phyloP scores from a whole-genome alignment of 768 basidiomycete species.

The Clitopilus hobsonii region DNA sequence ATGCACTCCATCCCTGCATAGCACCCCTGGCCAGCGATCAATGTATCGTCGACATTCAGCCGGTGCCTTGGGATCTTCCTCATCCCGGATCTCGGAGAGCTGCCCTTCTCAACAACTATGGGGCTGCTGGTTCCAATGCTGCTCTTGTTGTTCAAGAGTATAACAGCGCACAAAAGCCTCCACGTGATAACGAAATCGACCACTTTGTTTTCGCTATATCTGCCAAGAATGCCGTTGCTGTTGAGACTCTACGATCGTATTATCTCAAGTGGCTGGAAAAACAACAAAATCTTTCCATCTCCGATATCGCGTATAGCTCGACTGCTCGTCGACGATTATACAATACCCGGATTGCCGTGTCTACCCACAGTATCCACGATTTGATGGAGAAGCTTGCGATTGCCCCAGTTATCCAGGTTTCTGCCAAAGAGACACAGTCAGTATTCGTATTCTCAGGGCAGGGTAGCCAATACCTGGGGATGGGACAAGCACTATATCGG shows the following conservation, averaged over 20 bases:
- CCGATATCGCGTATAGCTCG: conserved; percentile 61
- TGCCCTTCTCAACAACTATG: conserved; percentile 71
- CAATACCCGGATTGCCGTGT: conserved; percentile 45
- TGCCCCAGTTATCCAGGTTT: conserved; percentile 25
- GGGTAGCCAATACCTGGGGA: conserved; percentile 61
- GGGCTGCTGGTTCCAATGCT: conserved; percentile 69
- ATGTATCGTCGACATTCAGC: conserved; percentile 39
- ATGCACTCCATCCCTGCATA: conserved; percentile 54
- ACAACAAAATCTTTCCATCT: conserved; percentile 20
- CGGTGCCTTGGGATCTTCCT: conserved; percentile 37
- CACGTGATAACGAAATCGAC: not conserved
- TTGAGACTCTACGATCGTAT: conserved; percentile 41
- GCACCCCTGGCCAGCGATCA: conserved; percentile 40
- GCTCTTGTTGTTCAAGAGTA: conserved; percentile 58
- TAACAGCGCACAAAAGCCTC: not conserved
- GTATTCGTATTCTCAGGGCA: conserved; percentile 76
- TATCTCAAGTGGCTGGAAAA: conserved; percentile 46
- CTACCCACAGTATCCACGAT: conserved; percentile 38
- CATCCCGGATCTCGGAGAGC: conserved; percentile 32
- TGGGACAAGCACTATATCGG: conserved; percentile 56
- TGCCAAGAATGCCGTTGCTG: conserved; percentile 45
- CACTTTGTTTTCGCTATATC: conserved; percentile 56
- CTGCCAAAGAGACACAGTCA: conserved; percentile 24
- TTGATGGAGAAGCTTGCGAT: conserved; percentile 39
- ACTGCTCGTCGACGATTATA: conserved; percentile 63